Percentiles rank a stretch among this genome's conserved stretches.
phyloP scores from a whole-genome alignment of 257 asterid genomes.

The Craterostigma plantagineum region DNA sequence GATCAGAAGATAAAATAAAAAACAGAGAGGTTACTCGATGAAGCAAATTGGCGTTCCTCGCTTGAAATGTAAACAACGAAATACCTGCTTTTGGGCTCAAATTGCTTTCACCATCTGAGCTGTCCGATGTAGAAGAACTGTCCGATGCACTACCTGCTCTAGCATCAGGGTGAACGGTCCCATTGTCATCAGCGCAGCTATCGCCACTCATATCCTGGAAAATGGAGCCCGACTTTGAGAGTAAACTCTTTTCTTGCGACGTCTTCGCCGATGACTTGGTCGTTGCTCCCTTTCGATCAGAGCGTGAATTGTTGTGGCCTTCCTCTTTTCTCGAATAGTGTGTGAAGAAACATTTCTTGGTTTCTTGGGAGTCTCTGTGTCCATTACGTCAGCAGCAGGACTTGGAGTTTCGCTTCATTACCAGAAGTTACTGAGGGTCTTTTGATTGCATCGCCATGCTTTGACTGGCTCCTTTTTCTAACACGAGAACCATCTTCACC shows the following conservation, averaged over 20 bases:
- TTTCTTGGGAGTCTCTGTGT: slow-evolving; percentile 11
- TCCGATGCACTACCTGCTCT: slow-evolving; percentile 30
- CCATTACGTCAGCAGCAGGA: slow-evolving; percentile 12
- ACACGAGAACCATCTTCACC: slow-evolving; percentile 11
- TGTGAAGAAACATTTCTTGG: slow-evolving; percentile 13
- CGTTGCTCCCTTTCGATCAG: slow-evolving; percentile 11
- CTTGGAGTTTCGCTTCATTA: slow-evolving; percentile 12
- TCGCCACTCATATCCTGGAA: slow-evolving; percentile 32
- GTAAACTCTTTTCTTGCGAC: slow-evolving; percentile 20
- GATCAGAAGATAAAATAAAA: no score
- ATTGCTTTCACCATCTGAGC: slow-evolving; percentile 39
- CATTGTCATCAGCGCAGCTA: slow-evolving; percentile 42
- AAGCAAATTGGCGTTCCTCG: no score
- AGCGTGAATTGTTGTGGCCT: slow-evolving; percentile 11
- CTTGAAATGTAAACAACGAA: no score
- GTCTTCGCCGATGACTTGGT: slow-evolving; percentile 14
- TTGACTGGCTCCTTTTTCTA: slow-evolving; percentile 6
- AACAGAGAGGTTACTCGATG: no score
- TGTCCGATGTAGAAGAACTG: slow-evolving; percentile 36
- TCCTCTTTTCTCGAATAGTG: slow-evolving; percentile 9
- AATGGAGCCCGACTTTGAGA: slow-evolving; percentile 20
- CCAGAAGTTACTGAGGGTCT: slow-evolving; percentile 12
- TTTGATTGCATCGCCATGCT: slow-evolving; percentile 11
- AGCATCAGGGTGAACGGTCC: slow-evolving; percentile 19
- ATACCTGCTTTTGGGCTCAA: slow-evolving; percentile 13